phyloP scores from a whole-genome alignment of 129 eudicot genomes.

The Scalesia atractyloides region DNA sequence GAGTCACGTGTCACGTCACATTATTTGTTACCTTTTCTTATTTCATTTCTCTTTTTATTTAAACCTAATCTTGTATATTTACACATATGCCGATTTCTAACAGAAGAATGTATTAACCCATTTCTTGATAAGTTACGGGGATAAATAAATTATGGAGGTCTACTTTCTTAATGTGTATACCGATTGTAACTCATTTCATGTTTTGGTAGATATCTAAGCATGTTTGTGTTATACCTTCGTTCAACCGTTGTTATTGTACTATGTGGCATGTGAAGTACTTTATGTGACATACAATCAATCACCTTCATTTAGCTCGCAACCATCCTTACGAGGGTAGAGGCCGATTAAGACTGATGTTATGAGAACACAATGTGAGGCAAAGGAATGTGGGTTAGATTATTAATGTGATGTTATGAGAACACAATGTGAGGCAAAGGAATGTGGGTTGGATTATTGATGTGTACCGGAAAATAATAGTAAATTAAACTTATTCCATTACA shows the following conservation, averaged over 20 bases:
- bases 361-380: too few relatives aligned
- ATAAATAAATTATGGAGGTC: slow-evolving; percentile 22
- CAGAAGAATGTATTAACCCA: slow-evolving; percentile 19
- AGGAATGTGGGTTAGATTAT: too few relatives aligned
- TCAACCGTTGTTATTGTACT: background rate
- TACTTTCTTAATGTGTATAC: background rate
- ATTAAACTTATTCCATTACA: too few relatives aligned
- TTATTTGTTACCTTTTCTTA: background rate
- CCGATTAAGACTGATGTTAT: background rate
- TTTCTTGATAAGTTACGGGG: slow-evolving; percentile 20
- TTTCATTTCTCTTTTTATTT: background rate
- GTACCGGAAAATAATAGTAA: too few relatives aligned
- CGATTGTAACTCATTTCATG: background rate
- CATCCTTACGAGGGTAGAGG: background rate
- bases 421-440: too few relatives aligned
- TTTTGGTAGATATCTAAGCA: background rate
- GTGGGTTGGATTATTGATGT: too few relatives aligned
- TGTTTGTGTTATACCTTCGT: background rate
- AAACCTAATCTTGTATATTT: background rate
- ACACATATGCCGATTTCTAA: slow-evolving; percentile 19
- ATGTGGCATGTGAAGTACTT: background rate
- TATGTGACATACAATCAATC: background rate
- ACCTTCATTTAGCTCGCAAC: background rate
- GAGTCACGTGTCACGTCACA: background rate
- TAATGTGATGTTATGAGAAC: too few relatives aligned